Evolutionary conservation across 1,139 yeast species (phyloP).

Genomic region (Magnusiomyces ingens): DNA sequence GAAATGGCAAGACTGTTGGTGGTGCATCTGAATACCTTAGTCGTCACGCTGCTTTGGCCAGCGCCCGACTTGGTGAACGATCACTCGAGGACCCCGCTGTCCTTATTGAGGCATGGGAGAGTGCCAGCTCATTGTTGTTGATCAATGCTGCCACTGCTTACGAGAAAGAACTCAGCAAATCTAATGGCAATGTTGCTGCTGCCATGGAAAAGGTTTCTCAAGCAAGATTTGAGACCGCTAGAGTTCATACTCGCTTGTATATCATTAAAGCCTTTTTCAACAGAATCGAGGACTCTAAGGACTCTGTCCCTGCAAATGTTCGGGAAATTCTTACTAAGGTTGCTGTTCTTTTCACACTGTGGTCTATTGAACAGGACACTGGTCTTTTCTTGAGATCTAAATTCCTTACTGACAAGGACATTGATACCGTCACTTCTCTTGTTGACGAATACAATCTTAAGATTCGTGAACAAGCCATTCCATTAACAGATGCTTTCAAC

Average conservation of each 20-base stretch:
- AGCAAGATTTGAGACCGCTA: conserved; percentile 39
- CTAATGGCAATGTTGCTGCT: conserved; percentile 29
- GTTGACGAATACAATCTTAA: conserved; percentile 33
- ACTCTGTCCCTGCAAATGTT: conserved; percentile 24
- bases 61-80: conserved; percentile 23
- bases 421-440: conserved; percentile 30
- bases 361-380: conserved; percentile 67
- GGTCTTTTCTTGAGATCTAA: conserved; percentile 65
- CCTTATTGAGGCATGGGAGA: conserved; percentile 38
- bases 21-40: conserved; percentile 30
- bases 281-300: conserved; percentile 23
- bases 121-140: conserved; percentile 34
- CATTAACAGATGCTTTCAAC: conserved; percentile 84
- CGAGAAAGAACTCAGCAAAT: conserved; percentile 20
- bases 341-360: conserved; percentile 55
- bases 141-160: conserved; percentile 32
- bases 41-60: conserved; percentile 20
- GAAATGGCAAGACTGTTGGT: conserved; percentile 30
- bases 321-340: conserved; percentile 41
- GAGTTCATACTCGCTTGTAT: conserved; percentile 37
- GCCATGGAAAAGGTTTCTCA: conserved; percentile 41
- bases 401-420: conserved; percentile 39
- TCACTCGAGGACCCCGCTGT: conserved; percentile 30
- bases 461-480: conserved; percentile 62
- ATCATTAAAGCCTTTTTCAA: conserved; percentile 35